Percentiles rank a stretch among this genome's conserved stretches.
Conservation (phyloP, 176 grass and related monocot species). For the Paspalum vaginatum region DNA sequence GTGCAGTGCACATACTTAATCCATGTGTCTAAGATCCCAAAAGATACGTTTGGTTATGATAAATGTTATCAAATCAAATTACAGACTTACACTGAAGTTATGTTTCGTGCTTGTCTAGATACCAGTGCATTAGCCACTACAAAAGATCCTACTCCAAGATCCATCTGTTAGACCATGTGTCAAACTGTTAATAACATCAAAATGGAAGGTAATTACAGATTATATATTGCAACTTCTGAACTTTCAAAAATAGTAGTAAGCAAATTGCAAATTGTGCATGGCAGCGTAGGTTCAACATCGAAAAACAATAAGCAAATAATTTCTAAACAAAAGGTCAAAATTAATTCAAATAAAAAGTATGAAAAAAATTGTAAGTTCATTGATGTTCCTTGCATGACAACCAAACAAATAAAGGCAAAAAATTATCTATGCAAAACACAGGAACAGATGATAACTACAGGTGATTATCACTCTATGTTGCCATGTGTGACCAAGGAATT, state of each 20-base stretch:
- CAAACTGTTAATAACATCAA: slow-evolving; percentile 38
- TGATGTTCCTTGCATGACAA: neutral
- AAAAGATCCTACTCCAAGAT: slow-evolving; percentile 96
- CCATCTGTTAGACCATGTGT: slow-evolving; percentile 75
- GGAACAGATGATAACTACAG: neutral
- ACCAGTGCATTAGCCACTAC: slow-evolving; percentile 87
- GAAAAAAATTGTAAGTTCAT: neutral
- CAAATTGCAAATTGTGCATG: neutral
- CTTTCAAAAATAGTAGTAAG: slow-evolving; percentile 22
- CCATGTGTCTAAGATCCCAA: neutral
- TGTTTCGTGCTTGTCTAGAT: slow-evolving; percentile 76
- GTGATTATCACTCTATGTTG: neutral
- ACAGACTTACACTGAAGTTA: slow-evolving; percentile 59
- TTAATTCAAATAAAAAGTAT: neutral
- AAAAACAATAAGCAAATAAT: slow-evolving; percentile 2
- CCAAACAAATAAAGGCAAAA: neutral
- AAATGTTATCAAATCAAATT: slow-evolving; percentile 13
- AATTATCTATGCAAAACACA: neutral
- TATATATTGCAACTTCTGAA: slow-evolving; percentile 32
- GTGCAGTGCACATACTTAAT: neutral
- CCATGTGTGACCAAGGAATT: neutral
- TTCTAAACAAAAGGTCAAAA: neutral
- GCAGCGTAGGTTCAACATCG: neutral
- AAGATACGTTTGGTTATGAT: slow-evolving; percentile 8
- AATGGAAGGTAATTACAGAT: neutral